Percentiles rank a stretch among this genome's conserved stretches.
These are phyloP conservation scores for Rhytidiadelphus loreus DNA, from an alignment of 225 moss, liverwort and hornwort species.

Conservation along the genomic window DNA sequence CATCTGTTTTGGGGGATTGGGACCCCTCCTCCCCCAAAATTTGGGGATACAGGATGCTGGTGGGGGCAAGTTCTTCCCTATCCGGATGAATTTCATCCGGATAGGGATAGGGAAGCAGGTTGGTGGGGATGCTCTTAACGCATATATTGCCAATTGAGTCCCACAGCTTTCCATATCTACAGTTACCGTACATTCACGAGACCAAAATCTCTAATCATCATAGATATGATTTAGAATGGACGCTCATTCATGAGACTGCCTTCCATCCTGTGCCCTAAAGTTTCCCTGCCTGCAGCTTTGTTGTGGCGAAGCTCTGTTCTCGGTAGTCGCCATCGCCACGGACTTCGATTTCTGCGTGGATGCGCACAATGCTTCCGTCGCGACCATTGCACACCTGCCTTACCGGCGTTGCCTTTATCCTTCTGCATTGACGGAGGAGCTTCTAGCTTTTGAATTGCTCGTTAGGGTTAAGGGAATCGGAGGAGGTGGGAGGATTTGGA, in stretches of 20 bases:
- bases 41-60: too few relatives aligned
- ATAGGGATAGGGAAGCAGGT: too few relatives aligned
- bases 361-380: background rate
- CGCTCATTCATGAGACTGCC: background rate
- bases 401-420: background rate
- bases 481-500: background rate
- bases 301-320: background rate
- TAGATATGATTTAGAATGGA: background rate
- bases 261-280: background rate
- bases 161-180: background rate
- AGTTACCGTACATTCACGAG: fast-evolving
- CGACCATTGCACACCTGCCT: background rate
- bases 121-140: too few relatives aligned
- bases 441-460: background rate
- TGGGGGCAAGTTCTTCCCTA: too few relatives aligned
- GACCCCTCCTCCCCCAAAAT: too few relatives aligned
- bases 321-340: slow-evolving; percentile 1
- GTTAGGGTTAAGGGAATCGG: background rate
- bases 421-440: background rate
- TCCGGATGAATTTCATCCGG: too few relatives aligned
- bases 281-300: background rate
- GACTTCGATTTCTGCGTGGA: background rate
- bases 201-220: background rate
- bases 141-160: too few relatives aligned
- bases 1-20: too few relatives aligned